These are phyloP conservation scores for Globisporangium carolinianum DNA, from an alignment of 352 stramenopile species.

Conservation along the genomic window DNA sequence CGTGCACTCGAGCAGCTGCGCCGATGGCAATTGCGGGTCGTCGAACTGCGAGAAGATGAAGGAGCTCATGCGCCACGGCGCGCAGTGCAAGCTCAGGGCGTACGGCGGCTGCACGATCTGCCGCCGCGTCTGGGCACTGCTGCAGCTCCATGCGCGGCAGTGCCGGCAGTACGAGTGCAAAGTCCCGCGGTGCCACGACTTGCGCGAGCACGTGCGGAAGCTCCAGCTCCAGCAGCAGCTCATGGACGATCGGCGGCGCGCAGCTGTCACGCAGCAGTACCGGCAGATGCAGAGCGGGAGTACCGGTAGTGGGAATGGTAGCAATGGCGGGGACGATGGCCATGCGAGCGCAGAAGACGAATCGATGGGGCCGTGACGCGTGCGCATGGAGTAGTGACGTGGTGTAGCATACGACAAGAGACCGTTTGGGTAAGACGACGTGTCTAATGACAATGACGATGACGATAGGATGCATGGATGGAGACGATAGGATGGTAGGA, in stretches of 20 bases:
- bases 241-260: constrained; percentile 95
- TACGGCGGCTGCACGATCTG: constrained; percentile 95
- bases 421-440: not conserved
- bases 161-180: constrained; percentile 92
- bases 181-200: constrained; percentile 94
- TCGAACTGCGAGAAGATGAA: constrained; percentile 99
- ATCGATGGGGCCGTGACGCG: constrained; percentile 12
- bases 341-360: constrained; percentile 24
- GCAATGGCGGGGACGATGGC: constrained; percentile 4
- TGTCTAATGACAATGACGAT: not conserved
- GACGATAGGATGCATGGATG: not conserved
- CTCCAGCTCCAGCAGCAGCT: constrained; percentile 96
- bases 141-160: constrained; percentile 96
- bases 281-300: constrained; percentile 58
- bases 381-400: not conserved
- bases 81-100: constrained; percentile 89
- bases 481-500: not conserved
- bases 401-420: constrained; percentile 11
- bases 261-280: constrained; percentile 84
- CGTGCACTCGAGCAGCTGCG: constrained; percentile 94
- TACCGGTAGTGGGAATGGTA: not conserved
- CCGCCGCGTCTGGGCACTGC: constrained; percentile 94
- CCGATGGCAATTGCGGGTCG: constrained; percentile 88
- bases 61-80: constrained; percentile 93
- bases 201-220: constrained; percentile 93